phyloP scores from a whole-genome alignment of 2,329 filamentous ascomycete genomes.

The Botrytis medusae region DNA sequence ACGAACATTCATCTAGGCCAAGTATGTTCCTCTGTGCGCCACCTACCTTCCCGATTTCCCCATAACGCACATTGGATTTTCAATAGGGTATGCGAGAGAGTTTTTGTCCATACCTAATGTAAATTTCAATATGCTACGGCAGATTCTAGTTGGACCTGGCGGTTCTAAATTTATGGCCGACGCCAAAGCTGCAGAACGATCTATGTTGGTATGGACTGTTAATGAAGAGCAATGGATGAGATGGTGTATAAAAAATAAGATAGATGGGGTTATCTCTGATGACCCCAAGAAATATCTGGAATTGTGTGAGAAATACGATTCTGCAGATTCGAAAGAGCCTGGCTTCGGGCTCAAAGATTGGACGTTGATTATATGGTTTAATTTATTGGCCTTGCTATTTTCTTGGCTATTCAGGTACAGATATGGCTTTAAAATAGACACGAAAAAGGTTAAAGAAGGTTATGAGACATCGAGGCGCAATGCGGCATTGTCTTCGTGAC shows the following conservation, averaged over 20 bases:
- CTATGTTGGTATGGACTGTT: conserved; percentile 82
- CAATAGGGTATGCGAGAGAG: conserved; percentile 59
- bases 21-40: conserved; percentile 65
- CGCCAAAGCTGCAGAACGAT: conserved; percentile 54
- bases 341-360: conserved; percentile 25
- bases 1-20: conserved; percentile 47
- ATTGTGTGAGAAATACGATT: conserved; percentile 48
- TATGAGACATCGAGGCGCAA: conserved; percentile 20
- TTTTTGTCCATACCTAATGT: conserved; percentile 68
- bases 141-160: conserved; percentile 64
- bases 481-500: conserved; percentile 17
- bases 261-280: conserved; percentile 87
- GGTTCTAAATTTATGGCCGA: conserved; percentile 67
- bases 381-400: conserved; percentile 29
- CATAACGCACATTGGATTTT: conserved; percentile 66
- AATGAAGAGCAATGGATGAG: conserved; percentile 78
- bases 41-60: conserved; percentile 62
- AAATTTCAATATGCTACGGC: conserved; percentile 75
- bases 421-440: conserved; percentile 28
- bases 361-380: conserved; percentile 28
- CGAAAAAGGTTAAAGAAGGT: conserved; percentile 22
- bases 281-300: conserved; percentile 69
- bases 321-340: conserved; percentile 26
- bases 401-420: conserved; percentile 30
- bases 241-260: conserved; percentile 65